Evolutionary conservation across 192 early-diverging fungal species (phyloP).

Genomic region (Piromyces finnis): DNA sequence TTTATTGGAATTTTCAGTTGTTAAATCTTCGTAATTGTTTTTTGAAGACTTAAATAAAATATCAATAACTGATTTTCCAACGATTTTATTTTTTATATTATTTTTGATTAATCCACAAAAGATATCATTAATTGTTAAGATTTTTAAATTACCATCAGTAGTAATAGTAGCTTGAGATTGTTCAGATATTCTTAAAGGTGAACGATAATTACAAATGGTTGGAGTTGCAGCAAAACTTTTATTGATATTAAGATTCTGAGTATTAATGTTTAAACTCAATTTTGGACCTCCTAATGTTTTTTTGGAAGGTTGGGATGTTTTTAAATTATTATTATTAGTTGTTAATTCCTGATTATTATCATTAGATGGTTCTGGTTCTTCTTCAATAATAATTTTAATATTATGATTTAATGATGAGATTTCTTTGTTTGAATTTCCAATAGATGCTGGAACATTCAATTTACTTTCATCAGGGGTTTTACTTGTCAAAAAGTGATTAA

Average conservation of each 20-base stretch:
- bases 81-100: not conserved
- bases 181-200: not conserved
- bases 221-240: not conserved
- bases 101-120: conserved; percentile 10
- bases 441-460: not conserved
- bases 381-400: not conserved
- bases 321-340: not conserved
- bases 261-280: not conserved
- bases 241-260: not conserved
- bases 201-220: not conserved
- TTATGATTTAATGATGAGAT: not conserved
- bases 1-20: not conserved
- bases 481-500: not conserved
- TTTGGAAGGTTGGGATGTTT: not conserved
- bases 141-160: conserved; percentile 18
- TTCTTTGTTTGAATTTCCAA: not conserved
- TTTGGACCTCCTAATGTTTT: not conserved
- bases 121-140: conserved; percentile 37
- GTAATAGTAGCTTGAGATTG: conserved; percentile 34
- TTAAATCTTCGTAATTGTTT: not conserved
- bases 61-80: not conserved
- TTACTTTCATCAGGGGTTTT: not conserved
- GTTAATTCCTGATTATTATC: not conserved
- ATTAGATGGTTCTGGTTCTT: not conserved
- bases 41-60: not conserved